Evolutionary conservation across 2,329 filamentous ascomycete genomes (phyloP).

Genomic region (Neocucurbitaria cava): DNA sequence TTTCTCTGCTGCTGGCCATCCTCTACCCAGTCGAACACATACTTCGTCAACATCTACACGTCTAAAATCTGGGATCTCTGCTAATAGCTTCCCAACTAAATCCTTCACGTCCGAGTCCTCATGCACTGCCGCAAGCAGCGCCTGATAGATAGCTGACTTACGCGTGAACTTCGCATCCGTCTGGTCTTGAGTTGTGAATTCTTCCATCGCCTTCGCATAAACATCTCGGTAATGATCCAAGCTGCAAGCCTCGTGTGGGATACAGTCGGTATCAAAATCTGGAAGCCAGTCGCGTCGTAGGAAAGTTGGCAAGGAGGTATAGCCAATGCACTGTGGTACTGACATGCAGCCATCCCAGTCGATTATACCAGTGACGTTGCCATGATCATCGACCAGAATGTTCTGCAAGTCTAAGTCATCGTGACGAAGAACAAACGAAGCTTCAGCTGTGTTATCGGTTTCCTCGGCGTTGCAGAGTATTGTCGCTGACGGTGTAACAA

Average conservation of each 20-base stretch:
- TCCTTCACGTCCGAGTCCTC: background rate
- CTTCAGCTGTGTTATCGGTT: constrained; percentile 1
- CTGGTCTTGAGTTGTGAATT: background rate
- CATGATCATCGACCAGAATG: constrained; percentile 23
- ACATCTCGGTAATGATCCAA: constrained; percentile 19
- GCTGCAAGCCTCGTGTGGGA: constrained; percentile 2
- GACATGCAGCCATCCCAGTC: constrained; percentile 25
- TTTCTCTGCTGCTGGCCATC: constrained; percentile 11
- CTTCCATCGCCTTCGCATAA: constrained; percentile 17
- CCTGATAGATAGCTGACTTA: constrained; percentile 17
- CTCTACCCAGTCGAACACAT: constrained; percentile 1
- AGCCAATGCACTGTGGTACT: constrained; percentile 21
- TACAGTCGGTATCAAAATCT: background rate
- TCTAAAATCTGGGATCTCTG: constrained; percentile 9
- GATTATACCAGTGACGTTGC: constrained; percentile 31
- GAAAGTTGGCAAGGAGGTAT: constrained; percentile 15
- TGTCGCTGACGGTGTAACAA: background rate
- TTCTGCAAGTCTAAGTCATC: constrained; percentile 34
- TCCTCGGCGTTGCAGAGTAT: background rate
- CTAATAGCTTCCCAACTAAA: constrained; percentile 5
- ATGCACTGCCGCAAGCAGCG: constrained; percentile 3
- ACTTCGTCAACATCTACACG: background rate
- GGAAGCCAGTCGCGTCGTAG: constrained; percentile 18
- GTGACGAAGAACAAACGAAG: constrained; percentile 31
- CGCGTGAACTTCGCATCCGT: constrained; percentile 17